These are phyloP conservation scores for Paraglomus occultum DNA, from an alignment of 192 early-diverging fungal genomes.

Conservation along the genomic window DNA sequence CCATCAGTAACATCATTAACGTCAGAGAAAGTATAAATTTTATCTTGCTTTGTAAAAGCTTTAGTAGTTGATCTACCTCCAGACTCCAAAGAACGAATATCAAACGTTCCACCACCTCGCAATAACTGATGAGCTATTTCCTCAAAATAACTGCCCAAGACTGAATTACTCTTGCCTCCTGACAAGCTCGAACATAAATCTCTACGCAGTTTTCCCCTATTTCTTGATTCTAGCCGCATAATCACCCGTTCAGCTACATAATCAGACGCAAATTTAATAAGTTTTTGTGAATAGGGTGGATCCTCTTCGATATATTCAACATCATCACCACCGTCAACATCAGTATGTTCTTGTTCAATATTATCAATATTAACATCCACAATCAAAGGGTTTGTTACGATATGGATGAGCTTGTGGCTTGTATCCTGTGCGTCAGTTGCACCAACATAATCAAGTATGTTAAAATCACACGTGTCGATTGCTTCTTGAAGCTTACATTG, in stretches of 20 bases:
- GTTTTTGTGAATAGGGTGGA: neutral
- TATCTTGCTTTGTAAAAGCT: neutral
- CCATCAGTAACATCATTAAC: neutral
- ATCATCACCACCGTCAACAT: no score
- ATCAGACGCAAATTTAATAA: constrained; percentile 16
- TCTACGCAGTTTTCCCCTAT: no score
- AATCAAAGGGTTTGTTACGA: constrained; percentile 5
- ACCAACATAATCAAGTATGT: constrained; percentile 19
- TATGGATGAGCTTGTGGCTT: constrained; percentile 20
- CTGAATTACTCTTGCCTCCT: constrained; percentile 6
- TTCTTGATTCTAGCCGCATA: no score
- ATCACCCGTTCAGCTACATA: neutral
- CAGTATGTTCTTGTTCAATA: no score
- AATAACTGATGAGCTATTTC: neutral
- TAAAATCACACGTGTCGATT: constrained; percentile 8
- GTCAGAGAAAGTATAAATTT: neutral
- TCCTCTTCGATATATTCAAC: neutral
- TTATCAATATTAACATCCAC: no score
- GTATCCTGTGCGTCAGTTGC: neutral
- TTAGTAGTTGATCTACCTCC: no score
- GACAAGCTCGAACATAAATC: no score
- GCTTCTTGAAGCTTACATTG: neutral
- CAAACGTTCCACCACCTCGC: neutral
- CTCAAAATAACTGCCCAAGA: neutral
- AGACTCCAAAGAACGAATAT: constrained; percentile 10